A percentile compares a stretch with the other conserved stretches of the same genome.
Evolutionary conservation across 2,329 filamentous ascomycete genomes (phyloP).

Genomic region (Claviceps capensis): DNA sequence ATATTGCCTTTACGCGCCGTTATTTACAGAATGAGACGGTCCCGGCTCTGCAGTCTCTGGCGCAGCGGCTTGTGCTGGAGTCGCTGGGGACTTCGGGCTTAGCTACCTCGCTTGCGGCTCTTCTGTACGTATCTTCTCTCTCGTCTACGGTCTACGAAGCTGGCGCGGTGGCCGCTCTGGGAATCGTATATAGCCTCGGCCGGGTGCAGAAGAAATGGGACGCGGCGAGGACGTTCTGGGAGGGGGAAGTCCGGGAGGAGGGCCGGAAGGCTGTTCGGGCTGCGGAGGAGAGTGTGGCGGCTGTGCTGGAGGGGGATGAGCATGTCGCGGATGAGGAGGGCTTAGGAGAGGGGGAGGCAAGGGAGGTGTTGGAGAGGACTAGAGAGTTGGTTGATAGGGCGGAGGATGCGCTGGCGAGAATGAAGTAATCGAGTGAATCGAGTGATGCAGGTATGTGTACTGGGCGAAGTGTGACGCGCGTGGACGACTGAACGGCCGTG

Average conservation of each 20-base stretch:
- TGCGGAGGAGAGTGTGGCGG: slow-evolving; percentile 38
- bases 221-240: slow-evolving; percentile 44
- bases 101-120: slow-evolving; percentile 37
- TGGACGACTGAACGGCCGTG: too few species aligned
- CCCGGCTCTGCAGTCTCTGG: slow-evolving; percentile 56
- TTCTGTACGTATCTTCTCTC: slow-evolving; percentile 43
- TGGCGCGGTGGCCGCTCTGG: slow-evolving; percentile 46
- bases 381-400: slow-evolving; percentile 34
- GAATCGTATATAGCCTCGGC: slow-evolving; percentile 43
- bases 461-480: too few species aligned
- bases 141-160: slow-evolving; percentile 45
- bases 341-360: slow-evolving; percentile 10
- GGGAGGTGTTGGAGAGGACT: slow-evolving; percentile 23
- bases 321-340: slow-evolving; percentile 3
- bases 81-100: slow-evolving; percentile 60
- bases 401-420: slow-evolving; percentile 30
- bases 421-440: slow-evolving; percentile 24
- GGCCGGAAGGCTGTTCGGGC: slow-evolving; percentile 47
- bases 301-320: slow-evolving; percentile 26
- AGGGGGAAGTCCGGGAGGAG: slow-evolving; percentile 53
- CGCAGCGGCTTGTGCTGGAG: slow-evolving; percentile 62
- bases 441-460: too few species aligned
- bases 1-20: slow-evolving; percentile 58
- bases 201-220: slow-evolving; percentile 52
- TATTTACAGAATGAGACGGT: slow-evolving; percentile 54